Conservation (phyloP, 2,329 filamentous ascomycete species). For the Cladosporium colombiae region DNA sequence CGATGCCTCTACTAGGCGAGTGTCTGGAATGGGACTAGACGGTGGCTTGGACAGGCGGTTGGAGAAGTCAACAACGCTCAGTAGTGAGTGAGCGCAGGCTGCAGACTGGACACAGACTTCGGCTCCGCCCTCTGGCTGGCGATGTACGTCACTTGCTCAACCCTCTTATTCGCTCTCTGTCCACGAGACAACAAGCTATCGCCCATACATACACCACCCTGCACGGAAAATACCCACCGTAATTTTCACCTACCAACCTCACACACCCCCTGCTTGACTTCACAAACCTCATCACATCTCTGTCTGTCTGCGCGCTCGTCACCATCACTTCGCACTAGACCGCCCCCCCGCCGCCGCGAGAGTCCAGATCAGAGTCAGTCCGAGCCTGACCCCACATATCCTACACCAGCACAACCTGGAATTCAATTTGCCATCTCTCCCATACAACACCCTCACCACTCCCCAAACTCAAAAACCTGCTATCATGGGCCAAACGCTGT, state of each 20-base stretch:
- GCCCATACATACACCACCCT: not conserved
- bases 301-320: not conserved
- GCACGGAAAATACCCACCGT: not conserved
- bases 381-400: constrained; percentile 6
- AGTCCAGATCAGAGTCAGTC: constrained; percentile 1
- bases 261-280: not conserved
- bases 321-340: not conserved
- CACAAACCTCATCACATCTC: not conserved
- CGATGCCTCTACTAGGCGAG: not conserved
- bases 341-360: constrained; percentile 2
- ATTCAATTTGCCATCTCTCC: constrained; percentile 9
- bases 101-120: not conserved
- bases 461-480: constrained; percentile 10
- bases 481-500: constrained; percentile 95
- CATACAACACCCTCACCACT: constrained; percentile 2
- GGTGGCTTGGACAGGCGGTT: not conserved
- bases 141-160: not conserved
- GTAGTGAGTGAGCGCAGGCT: not conserved
- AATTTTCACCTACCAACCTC: not conserved
- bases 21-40: not conserved
- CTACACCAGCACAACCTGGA: constrained; percentile 1
- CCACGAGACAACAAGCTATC: constrained; percentile 5
- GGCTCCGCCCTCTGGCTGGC: not conserved
- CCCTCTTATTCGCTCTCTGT: constrained; percentile 10
- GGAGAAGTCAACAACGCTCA: not conserved